A percentile compares a stretch with the other conserved stretches of the same genome.
Conservation (phyloP, 345 rosid species). For the Carallia pectinifolia region DNA sequence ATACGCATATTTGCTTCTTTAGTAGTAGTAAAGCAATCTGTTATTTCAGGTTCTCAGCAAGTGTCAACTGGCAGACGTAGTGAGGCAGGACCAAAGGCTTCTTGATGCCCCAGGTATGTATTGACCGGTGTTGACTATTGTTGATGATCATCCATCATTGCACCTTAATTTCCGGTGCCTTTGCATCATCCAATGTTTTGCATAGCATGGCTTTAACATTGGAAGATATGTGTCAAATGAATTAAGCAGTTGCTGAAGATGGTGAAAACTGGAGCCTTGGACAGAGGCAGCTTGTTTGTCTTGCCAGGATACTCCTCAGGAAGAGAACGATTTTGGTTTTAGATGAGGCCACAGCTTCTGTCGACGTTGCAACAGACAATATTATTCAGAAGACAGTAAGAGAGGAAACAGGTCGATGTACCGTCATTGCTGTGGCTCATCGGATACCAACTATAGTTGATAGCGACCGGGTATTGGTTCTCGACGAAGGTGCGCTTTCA, state of each 20-base stretch:
- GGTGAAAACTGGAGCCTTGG: slow-evolving; percentile 93
- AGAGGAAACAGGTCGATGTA: slow-evolving; percentile 68
- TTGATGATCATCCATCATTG: not conserved
- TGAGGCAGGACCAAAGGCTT: slow-evolving; percentile 51
- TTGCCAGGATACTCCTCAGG: slow-evolving; percentile 72
- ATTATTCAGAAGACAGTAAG: slow-evolving; percentile 65
- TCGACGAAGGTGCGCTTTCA: slow-evolving; percentile 52
- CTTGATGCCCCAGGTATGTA: slow-evolving; percentile 54
- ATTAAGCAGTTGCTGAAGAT: slow-evolving; percentile 67
- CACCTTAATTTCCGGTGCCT: not conserved
- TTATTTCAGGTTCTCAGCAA: slow-evolving; percentile 42
- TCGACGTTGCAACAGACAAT: slow-evolving; percentile 77
- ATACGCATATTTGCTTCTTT: not conserved
- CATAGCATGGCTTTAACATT: not conserved
- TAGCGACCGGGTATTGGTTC: slow-evolving; percentile 81
- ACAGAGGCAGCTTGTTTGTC: slow-evolving; percentile 86
- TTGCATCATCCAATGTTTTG: not conserved
- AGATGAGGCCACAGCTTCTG: slow-evolving; percentile 88
- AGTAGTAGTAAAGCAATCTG: not conserved
- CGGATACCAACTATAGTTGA: slow-evolving; percentile 76
- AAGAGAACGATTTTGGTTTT: slow-evolving; percentile 63
- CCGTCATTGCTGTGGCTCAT: slow-evolving; percentile 80
- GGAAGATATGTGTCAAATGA: not conserved
- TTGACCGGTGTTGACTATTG: no score
- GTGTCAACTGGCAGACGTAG: slow-evolving; percentile 50